phyloP scores from a whole-genome alignment of 2,329 filamentous ascomycete genomes.

The Apiospora marii region DNA sequence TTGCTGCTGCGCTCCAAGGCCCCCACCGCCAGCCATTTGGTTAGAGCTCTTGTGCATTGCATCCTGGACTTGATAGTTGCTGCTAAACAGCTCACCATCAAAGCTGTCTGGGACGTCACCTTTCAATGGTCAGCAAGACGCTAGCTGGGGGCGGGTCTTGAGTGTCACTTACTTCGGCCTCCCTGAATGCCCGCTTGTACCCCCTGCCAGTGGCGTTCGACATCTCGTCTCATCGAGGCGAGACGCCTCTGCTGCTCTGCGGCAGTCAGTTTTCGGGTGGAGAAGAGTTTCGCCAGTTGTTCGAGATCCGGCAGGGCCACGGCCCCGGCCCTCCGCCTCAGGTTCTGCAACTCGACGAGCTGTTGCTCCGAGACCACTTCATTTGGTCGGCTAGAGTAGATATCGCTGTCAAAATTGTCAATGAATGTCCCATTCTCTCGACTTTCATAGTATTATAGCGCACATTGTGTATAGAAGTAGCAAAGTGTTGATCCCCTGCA shows the following conservation, averaged over 20 bases:
- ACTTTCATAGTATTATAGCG: not conserved
- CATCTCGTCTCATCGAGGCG: not conserved
- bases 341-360: not conserved
- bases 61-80: too few relatives aligned
- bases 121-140: not conserved
- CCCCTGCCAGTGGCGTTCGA: not conserved
- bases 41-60: too few relatives aligned
- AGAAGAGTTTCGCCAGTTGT: not conserved
- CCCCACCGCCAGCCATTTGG: too few relatives aligned
- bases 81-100: not conserved
- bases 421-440: not conserved
- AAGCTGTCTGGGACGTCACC: not conserved
- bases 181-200: not conserved
- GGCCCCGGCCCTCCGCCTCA: not conserved
- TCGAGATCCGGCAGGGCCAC: not conserved
- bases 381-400: not conserved
- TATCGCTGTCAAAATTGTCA: not conserved
- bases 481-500: not conserved
- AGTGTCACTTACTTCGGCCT: not conserved
- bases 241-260: not conserved
- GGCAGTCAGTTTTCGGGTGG: not conserved
- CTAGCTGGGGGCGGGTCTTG: not conserved
- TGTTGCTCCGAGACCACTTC: not conserved
- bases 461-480: not conserved
- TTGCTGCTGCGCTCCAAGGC: too few relatives aligned